Evolutionary conservation across 75 land plant species (phyloP).

Genomic region (Cunninghamia lanceolata): DNA sequence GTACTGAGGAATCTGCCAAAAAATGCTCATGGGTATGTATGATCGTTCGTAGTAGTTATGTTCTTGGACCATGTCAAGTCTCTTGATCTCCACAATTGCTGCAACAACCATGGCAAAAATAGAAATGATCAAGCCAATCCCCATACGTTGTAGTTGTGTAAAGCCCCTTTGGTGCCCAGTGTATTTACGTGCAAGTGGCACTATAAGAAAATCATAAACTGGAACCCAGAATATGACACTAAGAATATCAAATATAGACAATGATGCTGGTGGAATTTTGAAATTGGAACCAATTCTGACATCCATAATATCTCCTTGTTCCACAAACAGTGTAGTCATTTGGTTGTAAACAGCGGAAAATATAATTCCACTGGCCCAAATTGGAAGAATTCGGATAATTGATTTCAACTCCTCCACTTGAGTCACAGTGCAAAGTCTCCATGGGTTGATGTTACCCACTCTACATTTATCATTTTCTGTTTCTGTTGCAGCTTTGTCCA

Average conservation of each 20-base stretch:
- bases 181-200: conserved; percentile 27
- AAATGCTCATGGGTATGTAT: conserved; percentile 24
- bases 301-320: conserved; percentile 62
- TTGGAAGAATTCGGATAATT: conserved; percentile 46
- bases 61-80: conserved; percentile 27
- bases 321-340: conserved; percentile 45
- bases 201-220: conserved; percentile 41
- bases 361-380: conserved; percentile 45
- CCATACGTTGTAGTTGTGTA: conserved; percentile 64
- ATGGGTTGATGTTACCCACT: conserved; percentile 15
- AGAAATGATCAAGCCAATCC: conserved; percentile 46
- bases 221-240: conserved; percentile 58
- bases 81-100: conserved; percentile 46
- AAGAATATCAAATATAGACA: conserved; percentile 39
- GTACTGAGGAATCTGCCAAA: conserved; percentile 60
- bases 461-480: conserved; percentile 18
- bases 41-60: conserved; percentile 16
- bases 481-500: conserved; percentile 52
- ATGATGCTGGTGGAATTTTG: conserved; percentile 55
- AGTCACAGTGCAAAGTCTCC: conserved; percentile 67
- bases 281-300: conserved; percentile 28
- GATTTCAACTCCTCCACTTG: conserved; percentile 75
- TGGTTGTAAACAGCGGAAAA: conserved; percentile 54
- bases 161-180: conserved; percentile 37
- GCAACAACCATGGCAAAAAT: conserved; percentile 47